A percentile compares a stretch with the other conserved stretches of the same genome.
Conservation (phyloP, 208 protist species). For the Acanthamoeba culbertsoni region DNA sequence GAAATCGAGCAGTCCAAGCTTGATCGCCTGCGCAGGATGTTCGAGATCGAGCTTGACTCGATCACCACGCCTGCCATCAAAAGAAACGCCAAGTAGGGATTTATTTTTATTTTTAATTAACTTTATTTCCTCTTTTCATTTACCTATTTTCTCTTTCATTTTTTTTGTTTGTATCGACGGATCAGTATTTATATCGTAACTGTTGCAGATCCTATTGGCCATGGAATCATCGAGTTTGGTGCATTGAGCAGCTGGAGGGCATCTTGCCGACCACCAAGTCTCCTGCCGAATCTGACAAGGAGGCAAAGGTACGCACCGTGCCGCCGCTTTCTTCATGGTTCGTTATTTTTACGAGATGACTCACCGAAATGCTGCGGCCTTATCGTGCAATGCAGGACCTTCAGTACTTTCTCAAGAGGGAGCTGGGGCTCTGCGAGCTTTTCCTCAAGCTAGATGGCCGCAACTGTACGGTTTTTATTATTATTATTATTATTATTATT, state of each 20-base stretch:
- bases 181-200: no score
- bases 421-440: background rate
- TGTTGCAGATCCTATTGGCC: conserved; percentile 11
- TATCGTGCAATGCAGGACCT: background rate
- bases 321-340: background rate
- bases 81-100: background rate
- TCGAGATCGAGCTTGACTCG: background rate
- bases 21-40: background rate
- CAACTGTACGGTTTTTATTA: background rate
- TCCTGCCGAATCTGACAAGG: background rate
- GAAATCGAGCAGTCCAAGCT: background rate
- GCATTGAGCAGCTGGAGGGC: background rate
- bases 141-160: background rate
- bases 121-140: background rate
- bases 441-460: background rate
- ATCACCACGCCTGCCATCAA: conserved; percentile 17
- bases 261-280: background rate
- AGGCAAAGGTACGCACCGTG: background rate
- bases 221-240: conserved; percentile 42
- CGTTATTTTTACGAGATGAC: background rate
- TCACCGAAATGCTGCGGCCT: background rate
- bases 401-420: background rate
- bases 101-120: background rate
- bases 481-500: background rate
- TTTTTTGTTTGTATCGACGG: background rate